Conservation (phyloP, 192 early-diverging fungal species). For the Phycomyces nitens region DNA sequence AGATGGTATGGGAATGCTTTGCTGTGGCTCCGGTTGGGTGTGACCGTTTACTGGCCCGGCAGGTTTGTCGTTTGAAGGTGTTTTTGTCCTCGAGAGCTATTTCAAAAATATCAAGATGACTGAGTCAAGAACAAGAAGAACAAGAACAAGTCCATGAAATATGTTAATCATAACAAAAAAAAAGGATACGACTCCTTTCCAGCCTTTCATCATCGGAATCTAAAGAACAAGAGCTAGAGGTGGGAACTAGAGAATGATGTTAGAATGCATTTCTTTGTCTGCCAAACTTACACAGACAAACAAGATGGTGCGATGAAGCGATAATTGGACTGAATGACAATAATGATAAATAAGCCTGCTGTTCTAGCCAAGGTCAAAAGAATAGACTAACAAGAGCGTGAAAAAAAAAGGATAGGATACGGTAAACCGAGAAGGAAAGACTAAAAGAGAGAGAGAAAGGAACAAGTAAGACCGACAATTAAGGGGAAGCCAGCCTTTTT, state of each 20-base stretch:
- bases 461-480: background rate
- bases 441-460: background rate
- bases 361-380: too few species aligned
- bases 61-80: conserved; percentile 10
- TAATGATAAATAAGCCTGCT: too few species aligned
- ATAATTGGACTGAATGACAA: too few species aligned
- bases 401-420: background rate
- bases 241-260: background rate
- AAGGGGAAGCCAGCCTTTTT: background rate
- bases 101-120: too few species aligned
- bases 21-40: background rate
- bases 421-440: background rate
- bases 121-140: background rate
- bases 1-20: background rate
- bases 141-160: background rate
- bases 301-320: too few species aligned
- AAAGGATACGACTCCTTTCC: conserved; percentile 31
- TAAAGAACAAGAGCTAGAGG: background rate
- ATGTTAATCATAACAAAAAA: background rate
- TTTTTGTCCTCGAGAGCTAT: conserved; percentile 30
- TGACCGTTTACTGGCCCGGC: background rate
- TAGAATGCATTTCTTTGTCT: too few species aligned
- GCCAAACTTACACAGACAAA: too few species aligned
- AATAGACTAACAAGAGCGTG: background rate
- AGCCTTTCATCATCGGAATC: conserved; percentile 31